Percentiles rank a stretch among this genome's conserved stretches.
phyloP scores from a whole-genome alignment of 2,329 filamentous ascomycete genomes.

The Arthrobotrys megalospora region DNA sequence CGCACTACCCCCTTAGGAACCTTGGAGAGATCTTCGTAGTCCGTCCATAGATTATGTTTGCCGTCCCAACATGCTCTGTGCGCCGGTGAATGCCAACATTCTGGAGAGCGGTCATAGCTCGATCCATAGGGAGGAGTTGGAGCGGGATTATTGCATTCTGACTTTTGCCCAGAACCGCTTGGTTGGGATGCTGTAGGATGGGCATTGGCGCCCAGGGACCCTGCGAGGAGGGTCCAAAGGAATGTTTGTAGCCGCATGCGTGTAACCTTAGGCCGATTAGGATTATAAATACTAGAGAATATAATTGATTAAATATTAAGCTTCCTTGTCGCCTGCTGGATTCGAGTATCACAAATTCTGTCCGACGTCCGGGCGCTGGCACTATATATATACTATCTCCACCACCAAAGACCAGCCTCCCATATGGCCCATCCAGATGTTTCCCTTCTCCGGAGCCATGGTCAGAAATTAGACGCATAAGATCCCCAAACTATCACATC shows the following conservation, averaged over 20 bases:
- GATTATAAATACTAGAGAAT: no score
- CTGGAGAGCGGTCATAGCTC: conserved; percentile 15
- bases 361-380: no score
- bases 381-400: no score
- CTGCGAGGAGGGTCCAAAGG: conserved; percentile 22
- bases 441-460: background rate
- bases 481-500: background rate
- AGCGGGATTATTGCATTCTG: background rate
- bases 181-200: background rate
- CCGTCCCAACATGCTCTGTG: conserved; percentile 46
- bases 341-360: no score
- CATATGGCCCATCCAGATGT: background rate
- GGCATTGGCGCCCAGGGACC: background rate
- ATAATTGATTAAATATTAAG: no score
- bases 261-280: no score
- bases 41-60: conserved; percentile 27
- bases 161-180: background rate
- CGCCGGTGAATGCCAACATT: conserved; percentile 19
- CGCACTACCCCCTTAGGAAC: conserved; percentile 31
- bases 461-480: conserved; percentile 8
- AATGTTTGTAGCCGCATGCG: conserved; percentile 13
- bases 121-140: background rate
- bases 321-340: no score
- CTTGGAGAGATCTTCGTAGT: conserved; percentile 45
- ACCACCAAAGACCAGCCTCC: no score